Conservation (phyloP, 345 rosid species). For the Tarenaya hassleriana region DNA sequence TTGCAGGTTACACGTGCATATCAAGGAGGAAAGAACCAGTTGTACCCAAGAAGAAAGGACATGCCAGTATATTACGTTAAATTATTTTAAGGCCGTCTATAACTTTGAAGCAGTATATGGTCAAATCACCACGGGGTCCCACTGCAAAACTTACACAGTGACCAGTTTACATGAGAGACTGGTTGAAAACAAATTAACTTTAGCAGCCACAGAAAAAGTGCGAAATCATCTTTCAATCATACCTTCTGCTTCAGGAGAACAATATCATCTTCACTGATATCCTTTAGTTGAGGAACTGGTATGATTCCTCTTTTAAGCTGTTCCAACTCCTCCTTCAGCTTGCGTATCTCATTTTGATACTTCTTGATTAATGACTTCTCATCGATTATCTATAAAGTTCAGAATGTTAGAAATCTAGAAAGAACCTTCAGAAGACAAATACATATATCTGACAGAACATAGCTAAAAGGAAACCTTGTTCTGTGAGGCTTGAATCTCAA, state of each 20-base stretch:
- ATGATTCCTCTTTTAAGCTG: conserved; percentile 77
- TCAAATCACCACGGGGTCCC: neutral
- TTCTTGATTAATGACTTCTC: conserved; percentile 98
- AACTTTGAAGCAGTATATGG: conserved; percentile 2
- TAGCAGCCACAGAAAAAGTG: conserved; percentile 11
- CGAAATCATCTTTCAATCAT: conserved; percentile 15
- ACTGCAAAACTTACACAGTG: conserved; percentile 8
- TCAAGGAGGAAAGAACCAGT: neutral
- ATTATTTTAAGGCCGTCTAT: conserved; percentile 12
- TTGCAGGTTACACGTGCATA: conserved; percentile 2
- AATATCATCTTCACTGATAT: conserved; percentile 66
- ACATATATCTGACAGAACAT: neutral
- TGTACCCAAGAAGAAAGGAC: conserved; percentile 3
- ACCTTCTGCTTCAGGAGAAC: conserved; percentile 91
- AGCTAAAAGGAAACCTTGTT: conserved; percentile 58
- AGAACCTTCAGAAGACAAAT: neutral
- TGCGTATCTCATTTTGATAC: conserved; percentile 89
- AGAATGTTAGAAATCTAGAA: conserved; percentile 20
- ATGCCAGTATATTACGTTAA: no score
- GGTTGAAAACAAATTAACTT: conserved; percentile 12
- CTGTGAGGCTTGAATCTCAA: conserved; percentile 90
- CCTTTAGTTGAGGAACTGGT: conserved; percentile 61
- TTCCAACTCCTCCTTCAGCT: conserved; percentile 88
- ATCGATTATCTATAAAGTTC: conserved; percentile 77
- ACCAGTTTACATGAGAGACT: conserved; percentile 1